phyloP scores from a whole-genome alignment of 2,329 filamentous ascomycete species.

The Colletotrichum sp. region DNA sequence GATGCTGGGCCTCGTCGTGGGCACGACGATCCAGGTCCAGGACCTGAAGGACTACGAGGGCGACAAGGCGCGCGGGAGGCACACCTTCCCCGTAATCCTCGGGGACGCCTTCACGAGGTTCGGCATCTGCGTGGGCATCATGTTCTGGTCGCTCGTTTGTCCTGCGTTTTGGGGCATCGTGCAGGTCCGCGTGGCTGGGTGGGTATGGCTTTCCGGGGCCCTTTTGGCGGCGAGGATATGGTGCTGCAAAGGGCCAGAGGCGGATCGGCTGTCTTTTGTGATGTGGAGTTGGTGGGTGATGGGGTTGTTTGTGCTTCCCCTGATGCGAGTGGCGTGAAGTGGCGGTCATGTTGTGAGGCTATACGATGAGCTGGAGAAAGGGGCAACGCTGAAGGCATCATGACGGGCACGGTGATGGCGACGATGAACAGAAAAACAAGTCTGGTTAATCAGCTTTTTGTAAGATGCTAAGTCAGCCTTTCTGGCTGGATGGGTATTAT shows the following conservation, averaged over 20 bases:
- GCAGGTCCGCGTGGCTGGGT: neutral
- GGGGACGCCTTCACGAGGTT: neutral
- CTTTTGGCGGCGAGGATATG: neutral
- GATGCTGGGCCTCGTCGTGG: neutral
- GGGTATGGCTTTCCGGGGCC: neutral
- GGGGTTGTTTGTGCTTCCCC: neutral
- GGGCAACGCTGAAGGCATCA: neutral
- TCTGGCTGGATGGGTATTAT: neutral
- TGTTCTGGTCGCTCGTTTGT: neutral
- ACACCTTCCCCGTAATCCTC: neutral
- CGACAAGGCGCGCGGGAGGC: neutral
- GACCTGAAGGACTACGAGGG: neutral
- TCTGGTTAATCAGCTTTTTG: neutral
- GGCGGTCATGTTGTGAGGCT: fast-evolving
- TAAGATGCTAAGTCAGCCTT: neutral
- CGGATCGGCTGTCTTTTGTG: neutral
- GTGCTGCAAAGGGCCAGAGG: neutral
- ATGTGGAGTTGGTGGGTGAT: neutral
- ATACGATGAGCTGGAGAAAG: fast-evolving
- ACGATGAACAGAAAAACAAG: neutral
- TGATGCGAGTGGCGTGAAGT: neutral
- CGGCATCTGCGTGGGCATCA: neutral
- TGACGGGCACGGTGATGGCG: neutral
- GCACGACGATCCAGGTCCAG: neutral
- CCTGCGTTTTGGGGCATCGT: neutral